Evolutionary conservation across 177 flowering plant species (phyloP), one percentile per base, ranked within the genome.

Genomic region (Telopea speciosissima): DNA sequence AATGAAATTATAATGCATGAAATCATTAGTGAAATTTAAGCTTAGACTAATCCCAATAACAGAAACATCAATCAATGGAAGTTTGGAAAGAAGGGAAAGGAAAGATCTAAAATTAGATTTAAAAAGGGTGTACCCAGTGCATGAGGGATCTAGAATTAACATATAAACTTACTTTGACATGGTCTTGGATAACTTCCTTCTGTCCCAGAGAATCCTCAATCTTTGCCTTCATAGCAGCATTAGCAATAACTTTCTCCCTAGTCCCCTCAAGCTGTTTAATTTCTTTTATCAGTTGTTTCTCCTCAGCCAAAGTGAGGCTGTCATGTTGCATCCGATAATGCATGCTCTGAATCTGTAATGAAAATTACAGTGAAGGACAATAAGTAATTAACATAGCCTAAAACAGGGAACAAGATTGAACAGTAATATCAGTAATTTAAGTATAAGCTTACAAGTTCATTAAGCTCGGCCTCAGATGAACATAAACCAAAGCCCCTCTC

Each of bases 291-390:
- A 96, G 61, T 80, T 87, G 85, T 73, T 91, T 96, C 86, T 96
- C 99, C 81, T 91, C 97, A 25, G 76, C 69, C 76, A 91, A 81
- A 8, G 97, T 81, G 66, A 88, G 88, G 84, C 96, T 93, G 82
- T 96, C 98, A 85, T 96, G 99, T 74, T 96, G 96, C 26, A 96
- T 93, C 26, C 84, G 88, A 71, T 90, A 87, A 36, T 91, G 80
- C 79, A 88, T 74, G 76, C 91, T 84, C 45, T 80, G 81, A 61
- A 96, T 96, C 99, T 96, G 83, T 70, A 58, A n/a, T 63, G 22
- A 16, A 21, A 49, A 63, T 24, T 10, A 25, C 28, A 64, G 5
- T 5, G 24, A 25, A 8, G 60, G 58, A 25, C 42, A 36, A 52
- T 5, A 23, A 69, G 28, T 16, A 21, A 40, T 44, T 12, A 45